Evolutionary conservation across 805 yeast genomes (phyloP).

Genomic region (Nakazawaea ernobii): DNA sequence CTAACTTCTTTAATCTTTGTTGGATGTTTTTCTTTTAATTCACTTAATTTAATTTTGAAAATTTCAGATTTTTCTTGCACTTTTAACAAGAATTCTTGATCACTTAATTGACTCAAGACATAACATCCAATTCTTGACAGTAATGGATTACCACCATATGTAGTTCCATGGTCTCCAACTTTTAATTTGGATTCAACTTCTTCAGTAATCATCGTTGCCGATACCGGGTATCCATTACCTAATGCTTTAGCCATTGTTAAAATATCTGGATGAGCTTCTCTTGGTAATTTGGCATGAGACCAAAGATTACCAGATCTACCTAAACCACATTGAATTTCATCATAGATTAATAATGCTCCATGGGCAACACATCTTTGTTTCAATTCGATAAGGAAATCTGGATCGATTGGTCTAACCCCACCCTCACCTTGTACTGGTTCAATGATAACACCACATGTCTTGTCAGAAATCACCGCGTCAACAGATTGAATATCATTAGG

Average conservation of each 20-base stretch:
- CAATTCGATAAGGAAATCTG: constrained; percentile 60
- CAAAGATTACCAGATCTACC: constrained; percentile 90
- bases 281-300: constrained; percentile 79
- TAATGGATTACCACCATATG: constrained; percentile 95
- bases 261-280: constrained; percentile 89
- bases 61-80: constrained; percentile 59
- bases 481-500: constrained; percentile 58
- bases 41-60: constrained; percentile 44
- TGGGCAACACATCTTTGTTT: constrained; percentile 61
- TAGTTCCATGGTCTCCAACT: constrained; percentile 97
- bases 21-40: constrained; percentile 51
- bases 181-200: constrained; percentile 63
- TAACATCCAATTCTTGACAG: constrained; percentile 77
- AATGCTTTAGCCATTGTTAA: constrained; percentile 92
- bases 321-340: constrained; percentile 95
- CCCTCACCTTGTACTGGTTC: constrained; percentile 99
- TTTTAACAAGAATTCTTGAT: constrained; percentile 48
- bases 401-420: constrained; percentile 68
- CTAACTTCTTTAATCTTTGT: constrained; percentile 61
- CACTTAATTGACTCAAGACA: constrained; percentile 65
- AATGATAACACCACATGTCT: constrained; percentile 86
- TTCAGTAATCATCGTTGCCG: constrained; percentile 86
- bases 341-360: constrained; percentile 77
- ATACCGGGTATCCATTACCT: constrained; percentile 95
- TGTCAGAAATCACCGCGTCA: constrained; percentile 46